Evolutionary conservation across 352 stramenopile species (phyloP), one percentile per base, ranked within the genome.

Genomic region (Salisapilia sapeloensis): DNA sequence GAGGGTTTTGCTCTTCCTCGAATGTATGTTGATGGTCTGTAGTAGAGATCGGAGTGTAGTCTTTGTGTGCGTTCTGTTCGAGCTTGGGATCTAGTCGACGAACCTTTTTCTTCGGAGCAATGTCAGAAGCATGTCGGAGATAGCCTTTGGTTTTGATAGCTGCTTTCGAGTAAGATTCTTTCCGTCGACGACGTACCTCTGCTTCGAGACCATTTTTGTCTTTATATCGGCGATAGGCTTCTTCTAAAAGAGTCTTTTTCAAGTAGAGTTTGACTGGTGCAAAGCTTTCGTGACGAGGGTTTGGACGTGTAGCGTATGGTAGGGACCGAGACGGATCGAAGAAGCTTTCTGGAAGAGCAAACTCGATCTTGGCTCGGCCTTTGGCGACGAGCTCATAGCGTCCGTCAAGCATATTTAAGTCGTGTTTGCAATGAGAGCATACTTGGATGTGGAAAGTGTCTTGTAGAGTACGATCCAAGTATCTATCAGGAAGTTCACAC

Each of bases 21-120:
- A 72, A 82, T n/a, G 53, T 36, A 49, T 82, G 65, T 9, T 55
- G 58, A 56, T 82, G 65, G 32, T 78, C 65, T 4, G 48, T 53
- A 25, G 76, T 55, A 1, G 43, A 49, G 22, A 70, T 50, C 2
- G 52, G 47, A 10, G 74, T 42, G 33, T 62, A 60, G 15, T 46
- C 21, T 22, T 44, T 45, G 29, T 35, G 32, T 3, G 35, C 17
- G 15, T 42, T 39, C 13, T 47, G 22, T n/a, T 31, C 33, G 12
- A 24, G 11, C 19, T 31, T 32, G n/a, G 33, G 16, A n/a, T 10
- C 13, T 10, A 10, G 24, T 13, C 13, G 10, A 13, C 10, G 10
- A 13, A 13, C 24, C 13, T 28, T 28, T 28, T 28, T 13, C 10
- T 28, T 12, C 24, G 10, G 24, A 28, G 13, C 10, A 28, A 13